Conservation (phyloP, 164 flowering plant genomes). For the Stephania yunnanensis region DNA sequence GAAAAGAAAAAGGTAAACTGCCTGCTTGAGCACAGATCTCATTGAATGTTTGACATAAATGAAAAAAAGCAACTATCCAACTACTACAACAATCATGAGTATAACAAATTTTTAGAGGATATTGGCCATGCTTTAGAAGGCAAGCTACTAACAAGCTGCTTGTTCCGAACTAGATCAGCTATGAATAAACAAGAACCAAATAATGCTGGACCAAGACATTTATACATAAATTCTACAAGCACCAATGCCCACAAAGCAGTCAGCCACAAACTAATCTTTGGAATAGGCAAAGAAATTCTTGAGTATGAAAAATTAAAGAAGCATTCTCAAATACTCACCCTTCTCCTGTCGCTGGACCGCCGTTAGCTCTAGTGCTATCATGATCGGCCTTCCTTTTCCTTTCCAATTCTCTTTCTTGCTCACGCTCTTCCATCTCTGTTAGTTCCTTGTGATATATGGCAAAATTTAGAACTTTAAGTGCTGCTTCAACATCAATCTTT, state of each 20-base stretch:
- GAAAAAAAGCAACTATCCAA: neutral
- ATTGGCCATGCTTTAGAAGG: neutral
- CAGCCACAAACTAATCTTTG: neutral
- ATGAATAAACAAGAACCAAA: neutral
- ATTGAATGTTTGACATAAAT: neutral
- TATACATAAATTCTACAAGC: neutral
- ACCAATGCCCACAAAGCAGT: neutral
- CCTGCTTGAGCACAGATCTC: neutral
- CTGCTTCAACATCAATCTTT: slow-evolving; percentile 87
- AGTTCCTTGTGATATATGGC: slow-evolving; percentile 95
- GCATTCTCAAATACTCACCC: slow-evolving; percentile 32
- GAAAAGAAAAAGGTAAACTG: neutral
- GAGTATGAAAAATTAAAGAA: neutral
- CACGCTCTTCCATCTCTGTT: slow-evolving; percentile 95
- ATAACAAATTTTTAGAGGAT: neutral
- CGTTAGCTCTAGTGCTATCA: slow-evolving; percentile 19
- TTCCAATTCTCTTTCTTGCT: slow-evolving; percentile 56
- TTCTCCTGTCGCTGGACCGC: slow-evolving; percentile 20
- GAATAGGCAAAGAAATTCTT: neutral
- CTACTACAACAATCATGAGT: neutral
- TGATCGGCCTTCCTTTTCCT: slow-evolving; percentile 51
- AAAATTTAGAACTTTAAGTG: slow-evolving; percentile 86
- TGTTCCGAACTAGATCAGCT: neutral
- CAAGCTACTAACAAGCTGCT: neutral
- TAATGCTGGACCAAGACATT: neutral